These are phyloP conservation scores for Apophysomyces sp. DNA, from an alignment of 371 early-diverging fungal species.

Conservation along the genomic window DNA sequence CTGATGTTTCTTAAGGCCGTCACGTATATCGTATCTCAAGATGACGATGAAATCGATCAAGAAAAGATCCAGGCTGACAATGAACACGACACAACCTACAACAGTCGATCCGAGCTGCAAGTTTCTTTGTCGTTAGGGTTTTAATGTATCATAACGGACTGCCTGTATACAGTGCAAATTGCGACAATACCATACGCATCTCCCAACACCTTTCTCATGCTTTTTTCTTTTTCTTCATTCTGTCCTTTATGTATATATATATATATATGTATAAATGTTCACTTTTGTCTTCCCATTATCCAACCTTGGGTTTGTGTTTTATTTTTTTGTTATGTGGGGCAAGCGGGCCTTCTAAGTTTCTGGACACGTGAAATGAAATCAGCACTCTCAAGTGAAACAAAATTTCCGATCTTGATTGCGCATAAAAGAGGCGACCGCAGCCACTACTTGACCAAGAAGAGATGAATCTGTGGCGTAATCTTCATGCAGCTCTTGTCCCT, in stretches of 20 bases:
- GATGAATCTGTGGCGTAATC: neutral
- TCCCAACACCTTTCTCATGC: too few relatives aligned
- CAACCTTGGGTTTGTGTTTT: too few relatives aligned
- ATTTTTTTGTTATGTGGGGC: too few relatives aligned
- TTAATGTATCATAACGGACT: neutral
- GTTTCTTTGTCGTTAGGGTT: neutral
- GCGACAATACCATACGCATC: too few relatives aligned
- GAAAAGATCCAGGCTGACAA: conserved; percentile 1
- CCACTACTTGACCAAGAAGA: neutral
- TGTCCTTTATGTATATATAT: neutral
- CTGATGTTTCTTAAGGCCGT: conserved; percentile 13
- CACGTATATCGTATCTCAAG: conserved; percentile 8
- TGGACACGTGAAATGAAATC: neutral
- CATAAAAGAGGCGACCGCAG: neutral
- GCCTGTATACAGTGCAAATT: neutral
- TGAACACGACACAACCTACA: neutral
- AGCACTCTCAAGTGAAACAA: neutral
- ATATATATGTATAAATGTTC: neutral
- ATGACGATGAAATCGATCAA: conserved; percentile 8
- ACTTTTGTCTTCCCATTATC: too few relatives aligned
- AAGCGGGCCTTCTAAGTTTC: too few relatives aligned
- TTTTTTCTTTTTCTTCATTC: neutral
- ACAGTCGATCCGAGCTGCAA: neutral
- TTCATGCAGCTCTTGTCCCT: neutral
- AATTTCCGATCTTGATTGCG: neutral